Base-by-base conservation (phyloP, 768 basidiomycete genomes). In the Hypholoma sublateritium region DNA sequence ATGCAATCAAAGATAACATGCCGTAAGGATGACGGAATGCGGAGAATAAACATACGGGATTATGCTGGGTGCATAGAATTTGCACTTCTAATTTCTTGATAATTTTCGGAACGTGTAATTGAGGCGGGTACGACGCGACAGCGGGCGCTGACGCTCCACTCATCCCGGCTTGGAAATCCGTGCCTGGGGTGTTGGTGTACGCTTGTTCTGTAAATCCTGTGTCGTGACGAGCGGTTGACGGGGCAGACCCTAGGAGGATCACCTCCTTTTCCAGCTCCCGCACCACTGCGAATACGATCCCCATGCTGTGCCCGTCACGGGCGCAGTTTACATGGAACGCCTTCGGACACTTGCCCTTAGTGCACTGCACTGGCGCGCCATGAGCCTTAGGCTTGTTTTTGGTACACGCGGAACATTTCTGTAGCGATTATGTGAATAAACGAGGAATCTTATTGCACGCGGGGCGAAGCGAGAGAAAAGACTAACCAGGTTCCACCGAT, bases 291-390 rank as follows among this genome's bases (percentile, higher is more conserved):
- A 87, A 93, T 21, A 83, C 74, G 42, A 91, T 80, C 9, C 81
- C 83, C 4, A 73, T 68, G 2, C 74, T 73, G 11, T 70, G 72
- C 1, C 85, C 83, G 17, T 84, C 79, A 41, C 79, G 75, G 0
- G 97, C 96, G 69, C 97, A 99, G 3, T 87, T 88, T 25, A 97
- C 89, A 66, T 98, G 96, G 74, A 93, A 97, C 0, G 95, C 91
- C 67, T 90, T 91, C 11, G 91, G 80, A 64, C 95, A 98, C 73
- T 95, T 96, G 44, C 94, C 95, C 70, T 91, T 93, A 14, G 92
- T 91, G 68, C 95, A 98, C 67, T 98, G 95, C 22, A 97, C 86
- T 22, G 88, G 89, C 0, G 89, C 91, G 16, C 89, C 92, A 59
- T 91, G 92, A 0, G 74, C 76, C 65, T 87, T 91, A 11, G 77